Evolutionary conservation across 2,329 filamentous ascomycete genomes (phyloP), one percentile per base, ranked within the genome.

Genomic region (Alternaria alternata): DNA sequence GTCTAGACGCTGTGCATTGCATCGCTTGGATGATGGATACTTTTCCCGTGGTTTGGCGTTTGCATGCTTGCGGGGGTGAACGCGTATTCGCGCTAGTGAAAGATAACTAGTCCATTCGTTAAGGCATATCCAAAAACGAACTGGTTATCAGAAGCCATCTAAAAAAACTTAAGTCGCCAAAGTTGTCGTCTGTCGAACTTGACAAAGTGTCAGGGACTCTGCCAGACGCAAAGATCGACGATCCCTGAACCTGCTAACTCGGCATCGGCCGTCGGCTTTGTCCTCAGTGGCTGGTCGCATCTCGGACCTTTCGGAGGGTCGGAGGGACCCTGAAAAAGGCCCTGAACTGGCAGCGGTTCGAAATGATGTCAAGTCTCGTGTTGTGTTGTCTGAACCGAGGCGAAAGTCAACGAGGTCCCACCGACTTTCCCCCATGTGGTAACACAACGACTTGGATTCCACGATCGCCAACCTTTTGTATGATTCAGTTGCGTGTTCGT

Each of bases 331-430:
- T 36, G 32, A 26, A 49, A 49, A 12, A 1, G 32, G 32, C 46
- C 46, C 30, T 49, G 32, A 36, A 36, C 4, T 49, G 46, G 18
- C 32, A 36, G 30, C 32, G 5, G 46, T 49, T 38, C 32, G 4
- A 49, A 38, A 49, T 49, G 46, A 49, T 49, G 46, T 49, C 46
- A 49, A n/a, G 46, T 49, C 46, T 49, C 46, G 46, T 49, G 46
- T 49, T 32, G 20, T 34, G 30, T 14, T 49, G 14, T 26, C 24
- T 5, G 46, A n/a, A 38, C 46, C 46, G 46, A 49, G 46, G 46
- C 46, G 43, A 49, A 36, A 49, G 46, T n/a, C 20, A 12, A 49
- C 46, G 46, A 49, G 20, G 32, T 49, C 34, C 30, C 32, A 49
- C 46, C 46, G 46, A 49, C 32, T 49, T 49, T 38, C 22, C 46